Conservation (phyloP, 768 basidiomycete species). For the Macrolepiota albuminosa region DNA sequence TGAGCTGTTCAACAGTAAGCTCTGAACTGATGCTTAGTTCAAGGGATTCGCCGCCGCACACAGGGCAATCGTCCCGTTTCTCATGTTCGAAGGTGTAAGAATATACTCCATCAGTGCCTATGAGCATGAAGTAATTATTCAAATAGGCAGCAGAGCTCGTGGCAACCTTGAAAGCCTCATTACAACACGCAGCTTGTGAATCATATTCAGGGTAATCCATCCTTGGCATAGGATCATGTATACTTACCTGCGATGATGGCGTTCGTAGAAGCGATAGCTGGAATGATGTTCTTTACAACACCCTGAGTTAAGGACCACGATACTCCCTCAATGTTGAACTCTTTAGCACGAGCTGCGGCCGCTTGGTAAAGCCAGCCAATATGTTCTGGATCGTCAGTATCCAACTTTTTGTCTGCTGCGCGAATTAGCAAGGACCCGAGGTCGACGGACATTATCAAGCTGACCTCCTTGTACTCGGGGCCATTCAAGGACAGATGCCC, state of each 20-base stretch:
- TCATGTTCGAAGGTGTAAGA: slow-evolving; percentile 97
- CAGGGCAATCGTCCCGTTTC: slow-evolving; percentile 89
- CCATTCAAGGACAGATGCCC: slow-evolving; percentile 99
- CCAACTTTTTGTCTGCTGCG: slow-evolving; percentile 82
- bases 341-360: slow-evolving; percentile 79
- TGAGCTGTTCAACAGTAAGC: slow-evolving; percentile 79
- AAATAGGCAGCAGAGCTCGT: slow-evolving; percentile 92
- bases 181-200: slow-evolving; percentile 87
- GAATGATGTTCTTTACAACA: slow-evolving; percentile 99
- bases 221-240: not conserved
- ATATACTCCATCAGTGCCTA: slow-evolving; percentile 94
- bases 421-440: not conserved
- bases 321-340: slow-evolving; percentile 97
- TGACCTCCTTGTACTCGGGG: slow-evolving; percentile 86
- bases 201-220: not conserved
- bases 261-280: slow-evolving; percentile 97
- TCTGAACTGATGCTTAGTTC: slow-evolving; percentile 67
- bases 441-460: slow-evolving; percentile 9
- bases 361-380: slow-evolving; percentile 88
- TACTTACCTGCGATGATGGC: slow-evolving; percentile 87
- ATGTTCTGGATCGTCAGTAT: slow-evolving; percentile 96
- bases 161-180: slow-evolving; percentile 98
- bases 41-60: slow-evolving; percentile 89
- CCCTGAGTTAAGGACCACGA: slow-evolving; percentile 98
- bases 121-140: slow-evolving; percentile 98